phyloP scores from a whole-genome alignment of 805 yeast species.

The Metschnikowia baotianmanensis region DNA sequence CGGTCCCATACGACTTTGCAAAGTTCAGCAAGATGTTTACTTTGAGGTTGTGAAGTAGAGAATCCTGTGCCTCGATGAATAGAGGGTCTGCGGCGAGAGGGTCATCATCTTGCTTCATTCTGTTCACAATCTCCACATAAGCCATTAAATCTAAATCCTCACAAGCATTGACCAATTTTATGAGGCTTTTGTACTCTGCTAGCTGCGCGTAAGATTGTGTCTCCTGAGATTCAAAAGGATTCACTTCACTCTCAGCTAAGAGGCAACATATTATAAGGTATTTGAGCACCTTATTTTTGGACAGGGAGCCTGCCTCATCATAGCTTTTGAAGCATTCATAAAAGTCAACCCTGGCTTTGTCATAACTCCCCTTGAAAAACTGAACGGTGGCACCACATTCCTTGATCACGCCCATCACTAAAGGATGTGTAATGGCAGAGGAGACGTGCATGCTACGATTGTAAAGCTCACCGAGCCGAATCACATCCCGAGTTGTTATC shows the following conservation, averaged over 20 bases:
- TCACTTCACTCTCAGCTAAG: constrained; percentile 61
- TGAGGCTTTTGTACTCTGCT: constrained; percentile 22
- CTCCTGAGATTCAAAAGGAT: constrained; percentile 73
- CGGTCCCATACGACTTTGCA: constrained; percentile 29
- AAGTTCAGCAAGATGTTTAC: constrained; percentile 30
- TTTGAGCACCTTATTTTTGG: constrained; percentile 55
- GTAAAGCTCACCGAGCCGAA: constrained; percentile 48
- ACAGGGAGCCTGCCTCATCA: constrained; percentile 44
- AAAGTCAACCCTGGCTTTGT: constrained; percentile 61
- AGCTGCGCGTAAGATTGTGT: constrained; percentile 50
- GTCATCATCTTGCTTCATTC: constrained; percentile 23
- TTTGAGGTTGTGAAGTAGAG: constrained; percentile 30
- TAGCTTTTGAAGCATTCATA: constrained; percentile 44
- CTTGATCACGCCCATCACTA: constrained; percentile 66
- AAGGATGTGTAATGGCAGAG: constrained; percentile 73
- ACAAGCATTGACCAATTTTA: constrained; percentile 29
- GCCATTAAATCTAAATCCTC: constrained; percentile 27
- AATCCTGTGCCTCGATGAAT: constrained; percentile 25
- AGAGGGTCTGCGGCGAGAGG: constrained; percentile 30
- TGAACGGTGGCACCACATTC: constrained; percentile 74
- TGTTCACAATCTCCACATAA: constrained; percentile 17
- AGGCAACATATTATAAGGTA: constrained; percentile 61
- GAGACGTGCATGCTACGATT: constrained; percentile 42
- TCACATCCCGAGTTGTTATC: constrained; percentile 29
- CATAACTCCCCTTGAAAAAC: constrained; percentile 59